phyloP scores from a whole-genome alignment of 106 monocot genomes.

The Dendrobium chrysotoxum region DNA sequence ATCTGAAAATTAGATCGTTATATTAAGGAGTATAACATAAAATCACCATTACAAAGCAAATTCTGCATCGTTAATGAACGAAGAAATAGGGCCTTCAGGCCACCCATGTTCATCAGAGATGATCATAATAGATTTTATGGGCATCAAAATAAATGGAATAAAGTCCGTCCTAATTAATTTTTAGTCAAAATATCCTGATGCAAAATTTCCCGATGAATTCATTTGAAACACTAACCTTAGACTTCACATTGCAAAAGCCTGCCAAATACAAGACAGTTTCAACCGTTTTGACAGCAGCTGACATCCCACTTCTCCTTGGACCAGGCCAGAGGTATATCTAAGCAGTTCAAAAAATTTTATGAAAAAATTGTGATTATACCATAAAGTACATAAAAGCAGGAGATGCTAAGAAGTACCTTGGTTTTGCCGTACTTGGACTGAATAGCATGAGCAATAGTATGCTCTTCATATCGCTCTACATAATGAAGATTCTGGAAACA shows the following conservation, averaged over 20 bases:
- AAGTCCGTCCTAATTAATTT: no score
- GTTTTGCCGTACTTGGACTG: conserved; percentile 60
- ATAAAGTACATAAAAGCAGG: background rate
- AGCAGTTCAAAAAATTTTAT: background rate
- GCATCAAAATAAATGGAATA: no score
- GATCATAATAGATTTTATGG: no score
- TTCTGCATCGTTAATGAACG: no score
- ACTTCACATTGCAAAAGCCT: conserved; percentile 88
- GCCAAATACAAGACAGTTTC: conserved; percentile 85
- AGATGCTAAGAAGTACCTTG: conserved; percentile 31
- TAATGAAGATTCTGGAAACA: conserved; percentile 87
- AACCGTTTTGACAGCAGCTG: conserved; percentile 53
- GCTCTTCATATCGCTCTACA: conserved; percentile 72
- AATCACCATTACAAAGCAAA: no score
- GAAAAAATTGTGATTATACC: background rate
- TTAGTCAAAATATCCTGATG: no score
- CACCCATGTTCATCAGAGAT: no score
- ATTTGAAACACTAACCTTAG: conserved; percentile 47
- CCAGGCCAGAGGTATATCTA: conserved; percentile 80
- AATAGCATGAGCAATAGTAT: conserved; percentile 81
- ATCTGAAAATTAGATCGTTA: conserved; percentile 35
- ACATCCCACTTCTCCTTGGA: conserved; percentile 58
- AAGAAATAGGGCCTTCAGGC: no score
- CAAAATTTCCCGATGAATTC: background rate
- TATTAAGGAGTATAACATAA: background rate